phyloP scores from a whole-genome alignment of 768 basidiomycete species.

The Boletus fagicola region DNA sequence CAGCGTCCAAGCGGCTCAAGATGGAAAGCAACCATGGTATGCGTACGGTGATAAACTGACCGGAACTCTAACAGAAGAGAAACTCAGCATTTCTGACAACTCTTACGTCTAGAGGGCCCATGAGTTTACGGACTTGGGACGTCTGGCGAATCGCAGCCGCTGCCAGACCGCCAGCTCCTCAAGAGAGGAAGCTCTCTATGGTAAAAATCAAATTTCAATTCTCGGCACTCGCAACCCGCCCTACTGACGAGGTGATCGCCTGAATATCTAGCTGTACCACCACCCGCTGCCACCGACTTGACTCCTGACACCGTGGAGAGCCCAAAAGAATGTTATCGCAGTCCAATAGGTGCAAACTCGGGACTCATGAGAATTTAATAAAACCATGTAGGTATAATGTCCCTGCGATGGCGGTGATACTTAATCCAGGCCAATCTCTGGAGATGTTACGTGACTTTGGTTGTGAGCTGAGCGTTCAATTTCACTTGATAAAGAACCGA shows the following conservation, averaged over 20 bases:
- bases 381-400: neutral
- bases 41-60: neutral
- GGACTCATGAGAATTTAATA: constrained; percentile 4
- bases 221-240: neutral
- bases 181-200: too few species aligned
- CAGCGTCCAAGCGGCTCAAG: neutral
- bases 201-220: neutral
- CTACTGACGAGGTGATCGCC: too few species aligned
- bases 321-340: neutral
- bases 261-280: neutral
- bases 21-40: neutral
- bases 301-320: neutral
- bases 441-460: neutral
- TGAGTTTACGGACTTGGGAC: too few species aligned
- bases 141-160: too few species aligned
- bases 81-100: too few species aligned
- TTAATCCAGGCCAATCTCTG: neutral
- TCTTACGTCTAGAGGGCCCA: too few species aligned
- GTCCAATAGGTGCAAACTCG: neutral
- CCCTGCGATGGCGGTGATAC: neutral
- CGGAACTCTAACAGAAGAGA: neutral
- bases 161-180: too few species aligned
- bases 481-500: constrained; percentile 39
- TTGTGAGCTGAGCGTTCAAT: neutral
- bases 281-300: neutral